Conservation (phyloP, 352 stramenopile genomes). For the Phytophthora uliginosa region DNA sequence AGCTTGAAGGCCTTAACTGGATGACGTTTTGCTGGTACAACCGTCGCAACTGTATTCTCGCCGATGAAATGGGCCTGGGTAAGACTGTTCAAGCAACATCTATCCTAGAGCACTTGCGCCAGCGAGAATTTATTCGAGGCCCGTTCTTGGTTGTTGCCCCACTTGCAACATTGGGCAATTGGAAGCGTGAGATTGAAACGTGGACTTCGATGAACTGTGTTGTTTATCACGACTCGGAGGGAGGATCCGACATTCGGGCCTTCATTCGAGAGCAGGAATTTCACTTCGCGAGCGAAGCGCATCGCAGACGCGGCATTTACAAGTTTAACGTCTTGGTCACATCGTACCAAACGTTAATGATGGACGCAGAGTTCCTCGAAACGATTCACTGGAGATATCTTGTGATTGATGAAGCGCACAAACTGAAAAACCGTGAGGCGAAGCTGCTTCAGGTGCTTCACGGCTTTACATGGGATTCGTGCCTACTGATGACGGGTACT, state of each 20-base stretch:
- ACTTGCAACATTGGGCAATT: slow-evolving; percentile 98
- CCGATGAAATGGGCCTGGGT: slow-evolving; percentile 92
- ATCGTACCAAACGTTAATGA: slow-evolving; percentile 97
- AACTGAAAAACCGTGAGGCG: slow-evolving; percentile 98
- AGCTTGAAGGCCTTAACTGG: slow-evolving; percentile 99
- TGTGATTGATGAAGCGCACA: slow-evolving; percentile 99
- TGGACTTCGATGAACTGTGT: slow-evolving; percentile 99
- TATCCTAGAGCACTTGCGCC: slow-evolving; percentile 96
- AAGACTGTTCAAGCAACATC: slow-evolving; percentile 94
- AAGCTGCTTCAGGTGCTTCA: slow-evolving; percentile 94
- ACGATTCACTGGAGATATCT: slow-evolving; percentile 97
- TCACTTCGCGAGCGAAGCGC: slow-evolving; percentile 91
- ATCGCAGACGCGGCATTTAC: slow-evolving; percentile 83
- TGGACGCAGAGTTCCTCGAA: slow-evolving; percentile 94
- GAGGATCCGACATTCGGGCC: slow-evolving; percentile 90
- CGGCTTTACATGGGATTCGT: slow-evolving; percentile 90
- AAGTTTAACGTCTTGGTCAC: slow-evolving; percentile 99
- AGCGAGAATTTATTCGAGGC: slow-evolving; percentile 92
- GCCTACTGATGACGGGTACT: slow-evolving; percentile 97
- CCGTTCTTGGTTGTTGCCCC: slow-evolving; percentile 99
- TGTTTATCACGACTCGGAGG: slow-evolving; percentile 98
- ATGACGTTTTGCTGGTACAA: slow-evolving; percentile 99
- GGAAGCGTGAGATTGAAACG: slow-evolving; percentile 98
- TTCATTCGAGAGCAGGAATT: slow-evolving; percentile 98
- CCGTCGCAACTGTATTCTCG: slow-evolving; percentile 93